Evolutionary conservation across 2,329 filamentous ascomycete genomes (phyloP).

Genomic region (Fusarium drepaniforme): DNA sequence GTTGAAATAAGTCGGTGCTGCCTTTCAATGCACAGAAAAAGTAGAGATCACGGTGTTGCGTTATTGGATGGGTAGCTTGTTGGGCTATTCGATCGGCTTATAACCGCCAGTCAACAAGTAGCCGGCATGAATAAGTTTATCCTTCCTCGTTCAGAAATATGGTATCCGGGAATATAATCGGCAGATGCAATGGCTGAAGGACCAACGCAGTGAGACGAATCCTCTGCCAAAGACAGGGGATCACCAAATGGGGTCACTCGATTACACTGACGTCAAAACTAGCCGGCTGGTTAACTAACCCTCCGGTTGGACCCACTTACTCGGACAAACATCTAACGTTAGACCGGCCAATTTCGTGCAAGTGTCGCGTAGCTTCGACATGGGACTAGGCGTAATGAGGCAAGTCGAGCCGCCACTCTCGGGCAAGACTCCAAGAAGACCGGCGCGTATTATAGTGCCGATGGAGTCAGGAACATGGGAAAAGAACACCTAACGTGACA

Average conservation of each 20-base stretch:
- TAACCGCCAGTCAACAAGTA: not conserved
- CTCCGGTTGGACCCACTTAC: not conserved
- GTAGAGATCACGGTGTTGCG: not conserved
- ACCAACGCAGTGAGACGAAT: not conserved
- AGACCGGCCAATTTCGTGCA: not conserved
- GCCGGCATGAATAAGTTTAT: not conserved
- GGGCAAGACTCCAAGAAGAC: not conserved
- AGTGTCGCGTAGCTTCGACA: not conserved
- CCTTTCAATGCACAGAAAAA: not conserved
- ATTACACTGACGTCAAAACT: not conserved
- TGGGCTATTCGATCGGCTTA: not conserved
- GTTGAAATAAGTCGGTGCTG: not conserved
- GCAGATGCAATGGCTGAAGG: not conserved
- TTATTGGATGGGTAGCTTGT: not conserved
- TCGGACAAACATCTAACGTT: not conserved
- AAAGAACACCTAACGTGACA: not conserved
- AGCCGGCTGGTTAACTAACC: not conserved
- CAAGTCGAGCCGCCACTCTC: not conserved
- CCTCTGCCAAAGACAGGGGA: not conserved
- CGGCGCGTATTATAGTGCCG: not conserved
- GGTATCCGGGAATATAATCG: not conserved
- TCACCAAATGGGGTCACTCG: not conserved
- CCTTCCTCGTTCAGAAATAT: not conserved
- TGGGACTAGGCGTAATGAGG: not conserved
- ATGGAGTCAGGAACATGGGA: not conserved